These are phyloP conservation scores for Rhynchosporium agropyri DNA, from an alignment of 2,329 filamentous ascomycete species.

Conservation along the genomic window DNA sequence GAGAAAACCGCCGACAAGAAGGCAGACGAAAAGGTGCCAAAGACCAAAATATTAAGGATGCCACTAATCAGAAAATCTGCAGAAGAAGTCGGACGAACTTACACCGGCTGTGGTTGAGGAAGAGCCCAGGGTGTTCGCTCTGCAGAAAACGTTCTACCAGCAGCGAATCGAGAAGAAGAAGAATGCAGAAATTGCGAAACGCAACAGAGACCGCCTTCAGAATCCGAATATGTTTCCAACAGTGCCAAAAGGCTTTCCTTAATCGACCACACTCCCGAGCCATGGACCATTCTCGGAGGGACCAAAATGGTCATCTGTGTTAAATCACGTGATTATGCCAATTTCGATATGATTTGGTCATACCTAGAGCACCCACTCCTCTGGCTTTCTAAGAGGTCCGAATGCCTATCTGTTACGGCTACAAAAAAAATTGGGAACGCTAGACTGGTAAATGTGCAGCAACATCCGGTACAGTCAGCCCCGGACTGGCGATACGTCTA, in stretches of 20 bases:
- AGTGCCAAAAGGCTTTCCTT: slow-evolving; percentile 67
- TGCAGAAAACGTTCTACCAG: slow-evolving; percentile 88
- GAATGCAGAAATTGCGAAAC: slow-evolving; percentile 76
- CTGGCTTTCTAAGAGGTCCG: slow-evolving; percentile 2
- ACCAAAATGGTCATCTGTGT: background rate
- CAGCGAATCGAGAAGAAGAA: slow-evolving; percentile 79
- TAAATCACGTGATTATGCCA: slow-evolving; percentile 10
- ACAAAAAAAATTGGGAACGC: background rate
- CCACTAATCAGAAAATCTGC: slow-evolving; percentile 15
- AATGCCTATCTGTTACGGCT: slow-evolving; percentile 8
- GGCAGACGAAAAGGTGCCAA: slow-evolving; percentile 44
- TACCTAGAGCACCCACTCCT: background rate
- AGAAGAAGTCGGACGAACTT: slow-evolving; percentile 37
- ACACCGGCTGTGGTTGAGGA: slow-evolving; percentile 51
- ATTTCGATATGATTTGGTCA: background rate
- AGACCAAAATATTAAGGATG: background rate
- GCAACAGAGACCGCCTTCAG: slow-evolving; percentile 77
- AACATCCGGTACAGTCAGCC: slow-evolving; percentile 38
- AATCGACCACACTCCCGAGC: slow-evolving; percentile 5
- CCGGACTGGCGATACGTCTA: slow-evolving; percentile 4
- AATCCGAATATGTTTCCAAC: slow-evolving; percentile 83
- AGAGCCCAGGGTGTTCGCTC: slow-evolving; percentile 77
- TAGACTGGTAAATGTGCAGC: slow-evolving; percentile 17
- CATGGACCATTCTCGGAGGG: background rate
- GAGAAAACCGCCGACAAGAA: slow-evolving; percentile 48